A percentile compares a stretch with the other conserved stretches of the same genome.
Conservation (phyloP, 805 yeast species). For the Candida morakotiae region DNA sequence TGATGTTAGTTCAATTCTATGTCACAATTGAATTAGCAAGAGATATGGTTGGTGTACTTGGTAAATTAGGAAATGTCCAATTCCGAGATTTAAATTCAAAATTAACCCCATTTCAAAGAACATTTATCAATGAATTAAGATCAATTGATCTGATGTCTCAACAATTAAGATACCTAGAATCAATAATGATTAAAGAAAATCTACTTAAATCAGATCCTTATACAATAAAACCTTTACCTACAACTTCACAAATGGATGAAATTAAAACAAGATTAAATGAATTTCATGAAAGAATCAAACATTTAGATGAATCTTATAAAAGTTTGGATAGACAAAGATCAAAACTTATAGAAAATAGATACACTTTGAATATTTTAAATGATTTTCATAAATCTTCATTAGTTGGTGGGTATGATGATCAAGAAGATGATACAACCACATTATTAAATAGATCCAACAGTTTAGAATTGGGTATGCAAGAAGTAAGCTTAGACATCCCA, state of each 20-base stretch:
- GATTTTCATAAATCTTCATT: conserved; percentile 28
- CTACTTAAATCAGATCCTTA: conserved; percentile 22
- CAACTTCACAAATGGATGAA: conserved; percentile 32
- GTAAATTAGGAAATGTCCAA: conserved; percentile 38
- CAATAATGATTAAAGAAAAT: conserved; percentile 24
- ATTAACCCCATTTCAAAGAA: conserved; percentile 43
- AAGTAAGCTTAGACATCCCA: conserved; percentile 18
- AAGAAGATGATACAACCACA: conserved; percentile 20
- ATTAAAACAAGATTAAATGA: conserved; percentile 20
- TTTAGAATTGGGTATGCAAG: conserved; percentile 20
- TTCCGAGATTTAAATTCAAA: conserved; percentile 47
- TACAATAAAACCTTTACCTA: conserved; percentile 53
- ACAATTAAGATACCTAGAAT: conserved; percentile 23
- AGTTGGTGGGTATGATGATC: conserved; percentile 5
- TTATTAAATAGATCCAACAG: conserved; percentile 22
- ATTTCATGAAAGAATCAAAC: conserved; percentile 29
- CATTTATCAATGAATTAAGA: conserved; percentile 40
- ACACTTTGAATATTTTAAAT: conserved; percentile 27
- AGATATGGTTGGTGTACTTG: conserved; percentile 36
- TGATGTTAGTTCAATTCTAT: conserved; percentile 46
- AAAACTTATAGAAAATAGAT: conserved; percentile 30
- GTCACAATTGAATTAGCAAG: conserved; percentile 44
- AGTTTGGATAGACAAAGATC: conserved; percentile 20
- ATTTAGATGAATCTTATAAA: conserved; percentile 32
- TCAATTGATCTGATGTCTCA: conserved; percentile 29